These are phyloP conservation scores for Colletotrichum sidae DNA, from an alignment of 2,329 filamentous ascomycete genomes.

Conservation along the genomic window DNA sequence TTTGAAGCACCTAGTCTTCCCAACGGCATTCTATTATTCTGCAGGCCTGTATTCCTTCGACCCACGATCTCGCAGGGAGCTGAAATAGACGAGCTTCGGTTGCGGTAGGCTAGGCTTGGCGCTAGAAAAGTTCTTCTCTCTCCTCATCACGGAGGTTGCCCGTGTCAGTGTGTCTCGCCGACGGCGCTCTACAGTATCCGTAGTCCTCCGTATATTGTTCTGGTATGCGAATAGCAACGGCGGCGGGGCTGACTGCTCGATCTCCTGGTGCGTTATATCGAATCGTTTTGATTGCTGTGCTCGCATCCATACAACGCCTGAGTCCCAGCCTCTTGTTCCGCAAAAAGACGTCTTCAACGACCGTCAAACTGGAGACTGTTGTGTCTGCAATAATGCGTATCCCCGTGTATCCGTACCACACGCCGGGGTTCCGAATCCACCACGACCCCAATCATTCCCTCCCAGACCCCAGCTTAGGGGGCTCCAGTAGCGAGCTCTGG, in stretches of 20 bases:
- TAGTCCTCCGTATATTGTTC: neutral
- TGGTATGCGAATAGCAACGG: neutral
- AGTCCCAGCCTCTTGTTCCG: no score
- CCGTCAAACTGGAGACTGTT: neutral
- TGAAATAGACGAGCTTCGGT: conserved; percentile 1
- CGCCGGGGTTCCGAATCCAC: neutral
- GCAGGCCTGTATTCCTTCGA: neutral
- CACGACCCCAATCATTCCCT: conserved; percentile 6
- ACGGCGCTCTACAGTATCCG: neutral
- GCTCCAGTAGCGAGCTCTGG: conserved; percentile 4
- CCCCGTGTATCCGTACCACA: neutral
- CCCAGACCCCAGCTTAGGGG: conserved; percentile 1
- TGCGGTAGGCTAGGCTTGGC: conserved; percentile 6
- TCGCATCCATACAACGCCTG: no score
- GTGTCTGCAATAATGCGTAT: no score
- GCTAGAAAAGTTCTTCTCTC: neutral
- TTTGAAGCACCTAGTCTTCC: neutral
- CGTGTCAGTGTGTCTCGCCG: neutral
- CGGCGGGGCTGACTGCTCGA: neutral
- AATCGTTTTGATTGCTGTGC: no score
- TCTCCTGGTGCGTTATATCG: conserved; percentile 1
- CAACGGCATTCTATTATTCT: neutral
- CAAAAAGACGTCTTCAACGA: no score
- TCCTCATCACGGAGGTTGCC: conserved; percentile 1
- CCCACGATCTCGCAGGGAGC: conserved; percentile 8